Percentiles rank a stretch among this genome's conserved stretches.
These are phyloP conservation scores for Raphanus sativus DNA, from an alignment of 345 rosid species.

Conservation along the genomic window DNA sequence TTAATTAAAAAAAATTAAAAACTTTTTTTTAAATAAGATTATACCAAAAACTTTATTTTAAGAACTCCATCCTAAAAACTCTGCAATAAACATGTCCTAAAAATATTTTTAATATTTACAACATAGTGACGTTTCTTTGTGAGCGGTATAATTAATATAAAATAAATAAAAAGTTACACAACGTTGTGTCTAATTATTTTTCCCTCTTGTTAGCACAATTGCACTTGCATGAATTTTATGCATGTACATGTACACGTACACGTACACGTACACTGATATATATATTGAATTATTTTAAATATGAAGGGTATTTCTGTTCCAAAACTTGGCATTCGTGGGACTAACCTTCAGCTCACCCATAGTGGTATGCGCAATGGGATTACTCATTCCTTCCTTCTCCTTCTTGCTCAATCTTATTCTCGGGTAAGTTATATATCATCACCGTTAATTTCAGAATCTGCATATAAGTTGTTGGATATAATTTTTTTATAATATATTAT, in stretches of 20 bases:
- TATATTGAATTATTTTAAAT: neutral
- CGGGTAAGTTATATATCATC: slow-evolving; percentile 43
- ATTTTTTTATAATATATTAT: neutral
- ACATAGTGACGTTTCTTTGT: slow-evolving; percentile 26
- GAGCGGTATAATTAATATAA: slow-evolving; percentile 8
- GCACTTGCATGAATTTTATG: slow-evolving; percentile 18
- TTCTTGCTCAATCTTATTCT: slow-evolving; percentile 56
- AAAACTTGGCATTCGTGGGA: slow-evolving; percentile 69
- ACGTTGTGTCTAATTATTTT: neutral
- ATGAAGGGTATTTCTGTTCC: slow-evolving; percentile 58
- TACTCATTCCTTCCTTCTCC: slow-evolving; percentile 60
- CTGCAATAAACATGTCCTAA: too few relatives aligned
- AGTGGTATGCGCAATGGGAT: slow-evolving; percentile 87
- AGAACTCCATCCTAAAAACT: too few relatives aligned
- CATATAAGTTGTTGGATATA: neutral
- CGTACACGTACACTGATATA: neutral
- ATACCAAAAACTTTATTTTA: too few relatives aligned
- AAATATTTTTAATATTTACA: neutral
- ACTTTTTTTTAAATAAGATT: too few relatives aligned
- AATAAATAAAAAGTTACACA: neutral
- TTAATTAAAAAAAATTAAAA: too few relatives aligned
- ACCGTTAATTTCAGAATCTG: neutral
- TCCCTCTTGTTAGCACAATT: neutral
- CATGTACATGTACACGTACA: neutral
- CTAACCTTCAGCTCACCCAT: slow-evolving; percentile 70